Evolutionary conservation across 1,284 basidiomycete species (phyloP).

Genomic region (Blastosporella zonata): DNA sequence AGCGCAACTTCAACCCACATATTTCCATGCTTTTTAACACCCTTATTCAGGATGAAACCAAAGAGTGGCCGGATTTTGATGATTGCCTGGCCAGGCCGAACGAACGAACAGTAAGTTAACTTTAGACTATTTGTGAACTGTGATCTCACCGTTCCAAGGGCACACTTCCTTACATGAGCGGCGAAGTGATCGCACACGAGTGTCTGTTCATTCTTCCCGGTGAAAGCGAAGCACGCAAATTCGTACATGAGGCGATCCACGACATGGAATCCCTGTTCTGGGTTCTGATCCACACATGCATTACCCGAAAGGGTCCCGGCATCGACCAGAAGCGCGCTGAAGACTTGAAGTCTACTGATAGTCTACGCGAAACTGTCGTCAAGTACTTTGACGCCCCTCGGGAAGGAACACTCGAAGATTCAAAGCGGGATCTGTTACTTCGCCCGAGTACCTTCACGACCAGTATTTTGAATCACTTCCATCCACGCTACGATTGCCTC

Average conservation of each 20-base stretch:
- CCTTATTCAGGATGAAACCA: no score
- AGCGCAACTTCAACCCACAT: no score
- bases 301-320: conserved; percentile 14
- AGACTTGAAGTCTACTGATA: neutral
- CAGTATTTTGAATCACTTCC: conserved; percentile 1
- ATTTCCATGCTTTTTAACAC: no score
- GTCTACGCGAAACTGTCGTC: neutral
- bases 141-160: no score
- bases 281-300: conserved; percentile 15
- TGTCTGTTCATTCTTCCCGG: neutral
- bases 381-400: neutral
- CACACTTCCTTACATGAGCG: conserved; percentile 10
- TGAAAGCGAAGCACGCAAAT: accelerated
- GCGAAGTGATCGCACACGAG: neutral
- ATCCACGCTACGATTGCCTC: conserved; percentile 11
- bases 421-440: neutral
- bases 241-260: conserved; percentile 9
- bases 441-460: neutral
- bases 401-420: neutral
- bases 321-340: conserved; percentile 1
- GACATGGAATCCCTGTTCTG: conserved; percentile 21
- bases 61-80: no score
- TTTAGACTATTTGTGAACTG: no score
- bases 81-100: no score
- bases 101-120: no score